Percentiles rank a stretch among this genome's conserved stretches.
phyloP scores from a whole-genome alignment of 441 rosid species.

The Gossypium gossypioides region DNA sequence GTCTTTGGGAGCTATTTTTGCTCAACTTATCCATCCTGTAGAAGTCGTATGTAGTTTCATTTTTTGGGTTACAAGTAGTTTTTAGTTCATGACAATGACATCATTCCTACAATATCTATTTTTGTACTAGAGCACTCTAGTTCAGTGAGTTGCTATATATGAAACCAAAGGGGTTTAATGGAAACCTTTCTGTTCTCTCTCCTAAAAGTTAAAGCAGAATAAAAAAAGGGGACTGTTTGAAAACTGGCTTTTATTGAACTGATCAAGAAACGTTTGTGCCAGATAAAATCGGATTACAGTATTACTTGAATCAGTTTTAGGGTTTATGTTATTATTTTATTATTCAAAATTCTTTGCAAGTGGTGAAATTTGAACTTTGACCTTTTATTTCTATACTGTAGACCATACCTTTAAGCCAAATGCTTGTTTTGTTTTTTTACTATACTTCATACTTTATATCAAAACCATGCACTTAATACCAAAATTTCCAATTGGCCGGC shows the following conservation, averaged over 20 bases:
- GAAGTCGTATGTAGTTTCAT: neutral
- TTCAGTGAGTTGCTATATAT: neutral
- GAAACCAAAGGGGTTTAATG: neutral
- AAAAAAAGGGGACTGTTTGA: neutral
- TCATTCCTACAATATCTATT: neutral
- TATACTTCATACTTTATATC: neutral
- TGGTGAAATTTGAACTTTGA: neutral
- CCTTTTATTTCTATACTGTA: neutral
- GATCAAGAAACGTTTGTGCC: neutral
- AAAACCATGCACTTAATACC: neutral
- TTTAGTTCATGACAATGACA: neutral
- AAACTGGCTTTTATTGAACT: neutral
- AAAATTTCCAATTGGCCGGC: neutral
- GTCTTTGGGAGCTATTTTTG: neutral
- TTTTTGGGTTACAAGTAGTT: neutral
- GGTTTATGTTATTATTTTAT: neutral
- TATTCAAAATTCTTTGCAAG: neutral
- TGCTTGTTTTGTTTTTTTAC: neutral
- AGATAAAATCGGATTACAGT: neutral
- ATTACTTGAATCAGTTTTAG: neutral
- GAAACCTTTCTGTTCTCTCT: neutral
- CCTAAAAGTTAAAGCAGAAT: neutral
- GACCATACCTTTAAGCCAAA: neutral
- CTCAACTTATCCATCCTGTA: neutral
- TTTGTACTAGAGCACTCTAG: neutral